These are phyloP conservation scores for Cryptosporidium andersoni DNA, from an alignment of 169 alveolate species.

Conservation along the genomic window DNA sequence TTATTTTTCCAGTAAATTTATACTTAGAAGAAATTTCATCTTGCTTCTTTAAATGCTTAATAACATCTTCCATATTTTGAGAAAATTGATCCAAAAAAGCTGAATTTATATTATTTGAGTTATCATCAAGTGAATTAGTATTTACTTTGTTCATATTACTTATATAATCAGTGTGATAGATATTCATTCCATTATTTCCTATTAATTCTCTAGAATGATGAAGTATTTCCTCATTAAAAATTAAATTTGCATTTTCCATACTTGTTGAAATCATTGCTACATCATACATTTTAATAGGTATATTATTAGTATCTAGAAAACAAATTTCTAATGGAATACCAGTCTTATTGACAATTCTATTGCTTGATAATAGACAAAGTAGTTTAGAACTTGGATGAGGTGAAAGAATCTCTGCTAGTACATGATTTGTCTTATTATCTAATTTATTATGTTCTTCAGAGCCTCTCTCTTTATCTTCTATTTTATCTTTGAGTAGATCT, in stretches of 20 bases:
- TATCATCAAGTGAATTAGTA: neutral
- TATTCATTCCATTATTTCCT: no score
- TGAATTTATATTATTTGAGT: neutral
- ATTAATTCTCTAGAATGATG: no score
- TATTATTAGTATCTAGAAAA: slow-evolving; percentile 32
- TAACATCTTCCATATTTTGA: no score
- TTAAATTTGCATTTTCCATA: neutral
- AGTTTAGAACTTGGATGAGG: slow-evolving; percentile 10
- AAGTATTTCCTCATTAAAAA: slow-evolving; percentile 41
- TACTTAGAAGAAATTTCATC: neutral
- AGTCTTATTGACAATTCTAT: slow-evolving; percentile 35
- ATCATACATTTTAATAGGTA: slow-evolving; percentile 58
- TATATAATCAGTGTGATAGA: no score
- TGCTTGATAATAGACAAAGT: slow-evolving; percentile 35
- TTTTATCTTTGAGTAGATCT: slow-evolving; percentile 10
- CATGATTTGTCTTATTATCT: slow-evolving; percentile 1
- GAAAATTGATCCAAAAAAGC: no score
- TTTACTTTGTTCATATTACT: neutral
- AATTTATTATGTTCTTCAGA: neutral
- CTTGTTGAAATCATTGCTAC: slow-evolving; percentile 30
- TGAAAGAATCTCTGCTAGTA: slow-evolving; percentile 34
- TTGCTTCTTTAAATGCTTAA: no score
- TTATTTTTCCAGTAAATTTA: neutral
- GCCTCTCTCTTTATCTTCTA: neutral
- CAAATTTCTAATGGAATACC: slow-evolving; percentile 62